These are phyloP conservation scores for Trichoderma asperellum DNA, from an alignment of 2,329 filamentous ascomycete genomes.

Conservation along the genomic window DNA sequence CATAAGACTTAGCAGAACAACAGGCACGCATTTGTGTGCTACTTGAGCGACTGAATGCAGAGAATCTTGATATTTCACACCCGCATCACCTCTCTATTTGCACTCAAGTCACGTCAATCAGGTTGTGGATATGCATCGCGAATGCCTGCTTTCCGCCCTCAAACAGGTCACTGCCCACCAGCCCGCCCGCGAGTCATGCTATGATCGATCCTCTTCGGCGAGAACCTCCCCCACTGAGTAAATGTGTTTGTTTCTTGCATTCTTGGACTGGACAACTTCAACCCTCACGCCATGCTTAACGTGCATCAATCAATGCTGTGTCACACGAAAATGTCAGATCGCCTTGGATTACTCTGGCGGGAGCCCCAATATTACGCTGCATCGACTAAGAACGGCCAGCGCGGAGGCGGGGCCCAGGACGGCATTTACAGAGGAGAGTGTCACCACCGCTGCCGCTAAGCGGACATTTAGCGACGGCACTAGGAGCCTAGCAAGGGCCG, in stretches of 20 bases:
- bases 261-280: neutral
- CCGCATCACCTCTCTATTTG: neutral
- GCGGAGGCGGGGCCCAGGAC: constrained; percentile 20
- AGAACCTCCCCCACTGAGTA: neutral
- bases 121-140: neutral
- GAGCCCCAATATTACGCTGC: constrained; percentile 24
- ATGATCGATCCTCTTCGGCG: neutral
- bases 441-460: neutral
- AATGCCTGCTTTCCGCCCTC: neutral
- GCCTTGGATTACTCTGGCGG: constrained; percentile 20
- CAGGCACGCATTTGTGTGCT: neutral
- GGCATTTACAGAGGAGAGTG: neutral
- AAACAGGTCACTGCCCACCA: neutral
- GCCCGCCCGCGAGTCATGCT: neutral
- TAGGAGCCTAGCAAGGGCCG: neutral
- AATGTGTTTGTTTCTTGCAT: neutral
- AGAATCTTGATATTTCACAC: neutral
- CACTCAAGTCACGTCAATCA: neutral
- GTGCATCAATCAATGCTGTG: neutral
- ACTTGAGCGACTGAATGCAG: neutral
- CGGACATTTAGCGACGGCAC: neutral
- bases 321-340: constrained; percentile 11
- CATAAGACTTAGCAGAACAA: neutral
- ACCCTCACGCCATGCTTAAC: neutral
- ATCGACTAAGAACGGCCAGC: constrained; percentile 27